Conservation (phyloP, 2,329 filamentous ascomycete genomes). For the Neonectria punicea region DNA sequence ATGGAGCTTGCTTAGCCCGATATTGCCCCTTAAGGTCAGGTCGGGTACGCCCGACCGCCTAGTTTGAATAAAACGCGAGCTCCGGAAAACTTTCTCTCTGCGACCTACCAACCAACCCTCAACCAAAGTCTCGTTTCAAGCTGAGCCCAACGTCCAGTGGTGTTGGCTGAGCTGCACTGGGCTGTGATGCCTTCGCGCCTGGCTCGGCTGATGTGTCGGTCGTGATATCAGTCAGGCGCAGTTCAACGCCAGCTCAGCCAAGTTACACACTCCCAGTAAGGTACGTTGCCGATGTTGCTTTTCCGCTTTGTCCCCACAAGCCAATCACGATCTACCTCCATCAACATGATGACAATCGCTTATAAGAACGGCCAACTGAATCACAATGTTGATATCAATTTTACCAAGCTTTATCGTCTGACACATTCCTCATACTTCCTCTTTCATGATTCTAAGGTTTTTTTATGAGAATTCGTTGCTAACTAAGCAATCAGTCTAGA, state of each 20-base stretch:
- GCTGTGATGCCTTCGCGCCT: background rate
- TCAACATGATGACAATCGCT: slow-evolving; percentile 65
- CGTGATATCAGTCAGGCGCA: slow-evolving; percentile 3
- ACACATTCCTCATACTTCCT: slow-evolving; percentile 39
- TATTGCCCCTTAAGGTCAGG: slow-evolving; percentile 28
- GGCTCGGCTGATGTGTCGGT: background rate
- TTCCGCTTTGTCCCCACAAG: slow-evolving; percentile 27
- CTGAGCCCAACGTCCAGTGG: slow-evolving; percentile 9
- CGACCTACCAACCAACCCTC: slow-evolving; percentile 21
- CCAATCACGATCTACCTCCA: slow-evolving; percentile 18
- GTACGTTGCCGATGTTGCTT: slow-evolving; percentile 33
- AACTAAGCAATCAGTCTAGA: slow-evolving; percentile 35
- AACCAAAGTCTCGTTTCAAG: slow-evolving; percentile 11
- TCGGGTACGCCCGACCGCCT: background rate
- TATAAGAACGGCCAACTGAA: slow-evolving; percentile 76
- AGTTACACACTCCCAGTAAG: slow-evolving; percentile 29
- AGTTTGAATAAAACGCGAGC: slow-evolving; percentile 31
- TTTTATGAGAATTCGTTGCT: slow-evolving; percentile 31
- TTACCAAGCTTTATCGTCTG: slow-evolving; percentile 76
- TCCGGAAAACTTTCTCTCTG: slow-evolving; percentile 21
- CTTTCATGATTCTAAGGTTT: slow-evolving; percentile 25
- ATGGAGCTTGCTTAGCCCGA: slow-evolving; percentile 39
- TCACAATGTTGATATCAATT: slow-evolving; percentile 65
- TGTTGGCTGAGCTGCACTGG: slow-evolving; percentile 12
- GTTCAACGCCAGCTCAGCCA: background rate